These are phyloP conservation scores for Lasiodiplodia hormozganensis DNA, from an alignment of 2,329 filamentous ascomycete species.

Conservation along the genomic window DNA sequence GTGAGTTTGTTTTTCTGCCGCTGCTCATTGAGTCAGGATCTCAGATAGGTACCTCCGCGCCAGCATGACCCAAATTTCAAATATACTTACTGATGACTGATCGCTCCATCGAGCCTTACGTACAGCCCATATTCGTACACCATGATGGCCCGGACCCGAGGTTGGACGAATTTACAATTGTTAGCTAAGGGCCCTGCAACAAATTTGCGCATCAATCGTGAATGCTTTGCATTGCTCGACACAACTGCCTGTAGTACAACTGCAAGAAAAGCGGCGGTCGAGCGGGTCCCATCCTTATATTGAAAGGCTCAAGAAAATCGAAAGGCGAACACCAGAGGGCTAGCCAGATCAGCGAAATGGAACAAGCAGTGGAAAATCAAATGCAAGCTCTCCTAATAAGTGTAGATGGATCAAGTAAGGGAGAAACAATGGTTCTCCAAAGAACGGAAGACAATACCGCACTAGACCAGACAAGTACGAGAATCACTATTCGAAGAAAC, in stretches of 20 bases:
- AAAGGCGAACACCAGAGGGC: neutral
- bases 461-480: too few relatives aligned
- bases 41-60: too few relatives aligned
- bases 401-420: too few relatives aligned
- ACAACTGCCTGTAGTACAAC: slow-evolving; percentile 48
- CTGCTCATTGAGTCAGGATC: too few relatives aligned
- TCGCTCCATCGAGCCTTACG: slow-evolving; percentile 40
- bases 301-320: slow-evolving; percentile 35
- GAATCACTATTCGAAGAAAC: too few relatives aligned
- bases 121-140: slow-evolving; percentile 32
- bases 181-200: slow-evolving; percentile 32
- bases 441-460: too few relatives aligned
- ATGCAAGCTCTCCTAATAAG: too few relatives aligned
- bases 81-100: slow-evolving; percentile 8
- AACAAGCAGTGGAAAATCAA: too few relatives aligned
- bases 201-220: slow-evolving; percentile 41
- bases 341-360: too few relatives aligned
- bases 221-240: slow-evolving; percentile 37
- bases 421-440: too few relatives aligned
- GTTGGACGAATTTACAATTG: slow-evolving; percentile 19
- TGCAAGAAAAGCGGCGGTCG: slow-evolving; percentile 43
- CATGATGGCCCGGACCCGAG: neutral
- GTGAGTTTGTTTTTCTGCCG: too few relatives aligned
- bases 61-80: too few relatives aligned
- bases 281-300: slow-evolving; percentile 40